Conservation (phyloP, 805 yeast genomes). For the Saccharomycopsis microspora region DNA sequence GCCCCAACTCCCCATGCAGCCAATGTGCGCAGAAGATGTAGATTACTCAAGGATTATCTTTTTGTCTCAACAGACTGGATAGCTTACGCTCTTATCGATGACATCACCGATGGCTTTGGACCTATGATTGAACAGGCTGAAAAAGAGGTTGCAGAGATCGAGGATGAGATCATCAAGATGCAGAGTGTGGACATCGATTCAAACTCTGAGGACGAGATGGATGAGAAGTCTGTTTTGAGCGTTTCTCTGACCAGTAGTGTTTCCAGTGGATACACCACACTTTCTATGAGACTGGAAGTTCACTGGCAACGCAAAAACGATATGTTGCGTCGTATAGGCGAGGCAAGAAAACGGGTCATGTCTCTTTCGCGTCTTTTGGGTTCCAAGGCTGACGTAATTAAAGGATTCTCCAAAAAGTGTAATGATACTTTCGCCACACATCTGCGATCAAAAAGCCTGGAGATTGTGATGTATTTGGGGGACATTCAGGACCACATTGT, state of each 20-base stretch:
- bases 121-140: conserved; percentile 71
- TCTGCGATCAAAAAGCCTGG: conserved; percentile 66
- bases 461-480: conserved; percentile 88
- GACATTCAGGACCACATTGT: conserved; percentile 97
- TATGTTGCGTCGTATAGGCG: conserved; percentile 90
- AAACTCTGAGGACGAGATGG: conserved; percentile 11
- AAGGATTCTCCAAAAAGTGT: conserved; percentile 86
- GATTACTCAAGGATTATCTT: conserved; percentile 69
- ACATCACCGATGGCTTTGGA: conserved; percentile 75
- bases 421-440: conserved; percentile 33
- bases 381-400: conserved; percentile 91
- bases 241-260: conserved; percentile 15
- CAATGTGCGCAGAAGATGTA: conserved; percentile 70
- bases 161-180: conserved; percentile 30
- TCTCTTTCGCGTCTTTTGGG: conserved; percentile 73
- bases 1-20: conserved; percentile 60
- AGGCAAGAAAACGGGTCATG: conserved; percentile 91
- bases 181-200: conserved; percentile 12
- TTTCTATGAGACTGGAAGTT: conserved; percentile 30
- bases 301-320: conserved; percentile 92
- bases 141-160: conserved; percentile 73
- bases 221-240: background rate
- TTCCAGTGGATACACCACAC: conserved; percentile 14
- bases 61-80: conserved; percentile 75
- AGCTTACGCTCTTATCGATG: conserved; percentile 75